Evolutionary conservation across 768 basidiomycete genomes (phyloP), one percentile per base, ranked within the genome.

Genomic region (Hygrocybe coccinea): DNA sequence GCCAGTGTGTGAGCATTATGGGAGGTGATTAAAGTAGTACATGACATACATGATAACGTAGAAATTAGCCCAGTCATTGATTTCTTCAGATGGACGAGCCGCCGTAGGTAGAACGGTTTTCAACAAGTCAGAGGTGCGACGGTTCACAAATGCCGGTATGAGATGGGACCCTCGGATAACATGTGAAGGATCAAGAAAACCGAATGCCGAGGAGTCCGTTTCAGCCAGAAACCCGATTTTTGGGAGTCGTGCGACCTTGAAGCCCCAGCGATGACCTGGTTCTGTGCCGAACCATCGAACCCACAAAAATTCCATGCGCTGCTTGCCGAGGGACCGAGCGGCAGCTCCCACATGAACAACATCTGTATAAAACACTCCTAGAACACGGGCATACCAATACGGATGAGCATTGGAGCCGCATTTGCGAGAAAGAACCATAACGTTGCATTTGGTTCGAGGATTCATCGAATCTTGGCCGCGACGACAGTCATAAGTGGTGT

Each of bases 401-500:
- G 58, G 73, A 48, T 76, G 60, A 4, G 56, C 59, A 19, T 63
- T 56, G 19, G 53, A 25, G 5, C 60, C 54, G 3, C 44, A 37
- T n/a, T 68, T 62, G 35, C 60, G 57, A 8, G 68, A 59, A 2
- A 59, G 52, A 6, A 73, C 63, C 65, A 74, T 76, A 15, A 81
- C 50, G 34, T 78, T 63, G 1, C 64, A 48, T 15, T 77, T 69
- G 0, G 64, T 73, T 0, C 60, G 44, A 9, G 72, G 69, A 44
- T 78, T 77, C 52, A 80, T 61, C 0, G 63, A 58, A 52, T 82
- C 78, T 55, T 77, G 74, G 3, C 60, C 59, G 1, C 72, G 68
- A 1, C 71, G 68, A 11, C 76, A 48, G 56, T 81, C 74, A 56
- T 80, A 81, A 0, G 74, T 74, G 0, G 76, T 78, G 50, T 74